Percentiles rank a stretch among this genome's conserved stretches.
phyloP scores from a whole-genome alignment of 805 yeast species.

The Komagataella phaffii region DNA sequence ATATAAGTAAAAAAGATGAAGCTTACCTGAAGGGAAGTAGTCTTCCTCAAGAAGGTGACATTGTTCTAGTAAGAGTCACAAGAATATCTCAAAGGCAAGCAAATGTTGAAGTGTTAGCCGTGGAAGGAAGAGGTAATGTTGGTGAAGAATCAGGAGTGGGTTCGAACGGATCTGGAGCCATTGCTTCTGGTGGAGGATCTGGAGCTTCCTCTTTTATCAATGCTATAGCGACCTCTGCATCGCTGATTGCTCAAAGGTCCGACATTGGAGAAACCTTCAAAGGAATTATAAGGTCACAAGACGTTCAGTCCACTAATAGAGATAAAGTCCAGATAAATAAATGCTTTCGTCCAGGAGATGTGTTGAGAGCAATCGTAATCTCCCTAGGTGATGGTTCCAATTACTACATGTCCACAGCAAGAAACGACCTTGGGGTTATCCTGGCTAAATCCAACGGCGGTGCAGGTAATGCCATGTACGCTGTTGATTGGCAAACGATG shows the following conservation, averaged over 20 bases:
- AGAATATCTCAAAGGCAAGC: conserved; percentile 60
- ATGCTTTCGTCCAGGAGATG: conserved; percentile 83
- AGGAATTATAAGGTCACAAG: conserved; percentile 78
- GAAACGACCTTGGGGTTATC: conserved; percentile 87
- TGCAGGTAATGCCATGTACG: conserved; percentile 66
- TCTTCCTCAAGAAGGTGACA: conserved; percentile 75
- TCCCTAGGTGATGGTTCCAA: conserved; percentile 91
- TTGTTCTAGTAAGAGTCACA: conserved; percentile 65
- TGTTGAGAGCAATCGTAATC: conserved; percentile 70
- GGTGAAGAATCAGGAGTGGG: conserved; percentile 57
- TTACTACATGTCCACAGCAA: conserved; percentile 80
- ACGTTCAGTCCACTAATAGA: conserved; percentile 81
- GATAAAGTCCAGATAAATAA: conserved; percentile 73
- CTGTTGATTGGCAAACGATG: conserved; percentile 96
- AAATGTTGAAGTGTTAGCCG: conserved; percentile 58
- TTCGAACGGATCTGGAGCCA: conserved; percentile 25
- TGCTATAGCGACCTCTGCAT: conserved; percentile 23
- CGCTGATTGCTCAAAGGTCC: conserved; percentile 31
- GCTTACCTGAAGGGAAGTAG: conserved; percentile 20
- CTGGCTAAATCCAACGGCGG: conserved; percentile 67
- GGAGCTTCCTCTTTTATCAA: conserved; percentile 22
- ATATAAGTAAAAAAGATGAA: conserved; percentile 2
- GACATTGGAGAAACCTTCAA: conserved; percentile 84
- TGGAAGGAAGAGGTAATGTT: conserved; percentile 48
- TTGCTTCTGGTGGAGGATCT: conserved; percentile 40